These are phyloP conservation scores for Vigna nakashimae DNA, from an alignment of 306 rosid species.

Conservation along the genomic window DNA sequence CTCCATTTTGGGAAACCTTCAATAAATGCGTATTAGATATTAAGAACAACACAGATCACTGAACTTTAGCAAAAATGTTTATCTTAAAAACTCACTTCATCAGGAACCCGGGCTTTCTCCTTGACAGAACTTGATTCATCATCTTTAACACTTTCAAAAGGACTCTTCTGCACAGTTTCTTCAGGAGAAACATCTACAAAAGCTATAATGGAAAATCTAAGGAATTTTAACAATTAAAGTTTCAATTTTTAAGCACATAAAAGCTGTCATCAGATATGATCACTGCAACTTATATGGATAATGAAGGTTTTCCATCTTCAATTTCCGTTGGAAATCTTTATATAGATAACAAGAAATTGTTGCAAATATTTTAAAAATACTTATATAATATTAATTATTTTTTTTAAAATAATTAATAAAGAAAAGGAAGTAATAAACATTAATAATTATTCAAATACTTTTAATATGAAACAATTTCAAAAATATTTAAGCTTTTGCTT, in stretches of 20 bases:
- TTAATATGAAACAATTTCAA: not conserved
- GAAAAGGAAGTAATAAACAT: not conserved
- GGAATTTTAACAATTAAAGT: constrained; percentile 12
- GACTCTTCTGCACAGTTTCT: constrained; percentile 71
- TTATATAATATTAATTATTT: not conserved
- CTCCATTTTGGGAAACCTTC: constrained; percentile 87
- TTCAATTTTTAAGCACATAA: constrained; percentile 25
- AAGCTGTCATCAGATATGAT: constrained; percentile 21
- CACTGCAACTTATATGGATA: constrained; percentile 10
- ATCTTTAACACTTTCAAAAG: constrained; percentile 74
- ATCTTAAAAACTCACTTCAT: constrained; percentile 61
- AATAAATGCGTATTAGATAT: constrained; percentile 39
- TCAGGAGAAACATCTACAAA: constrained; percentile 95
- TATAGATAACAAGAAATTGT: too few species aligned
- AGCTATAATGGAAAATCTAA: constrained; percentile 59
- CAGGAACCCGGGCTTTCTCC: constrained; percentile 54
- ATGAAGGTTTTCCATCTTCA: not conserved
- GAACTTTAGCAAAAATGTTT: constrained; percentile 36
- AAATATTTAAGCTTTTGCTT: constrained; percentile 5
- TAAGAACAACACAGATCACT: constrained; percentile 32
- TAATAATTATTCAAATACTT: constrained; percentile 5
- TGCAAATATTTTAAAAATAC: not conserved
- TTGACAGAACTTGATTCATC: constrained; percentile 53
- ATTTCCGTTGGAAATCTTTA: not conserved
- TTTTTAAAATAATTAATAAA: not conserved